Evolutionary conservation across 305 asterid species (phyloP).

Genomic region (Salvia sclarea): DNA sequence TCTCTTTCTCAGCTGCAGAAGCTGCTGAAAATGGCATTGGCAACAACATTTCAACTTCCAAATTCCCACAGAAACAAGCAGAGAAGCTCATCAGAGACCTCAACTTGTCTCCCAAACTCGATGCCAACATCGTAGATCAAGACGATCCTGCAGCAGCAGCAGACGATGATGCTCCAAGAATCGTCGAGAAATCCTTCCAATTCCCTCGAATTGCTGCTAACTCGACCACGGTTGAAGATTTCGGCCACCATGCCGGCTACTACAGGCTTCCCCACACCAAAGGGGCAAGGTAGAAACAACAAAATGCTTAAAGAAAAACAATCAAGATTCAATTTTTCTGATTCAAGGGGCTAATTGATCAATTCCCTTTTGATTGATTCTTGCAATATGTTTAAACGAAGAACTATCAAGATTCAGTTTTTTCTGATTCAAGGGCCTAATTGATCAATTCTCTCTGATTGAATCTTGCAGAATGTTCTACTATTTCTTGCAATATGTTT

Average conservation of each 20-base stretch:
- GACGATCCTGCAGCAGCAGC: slow-evolving; percentile 8
- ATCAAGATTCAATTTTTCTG: too few relatives aligned
- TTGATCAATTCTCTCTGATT: too few relatives aligned
- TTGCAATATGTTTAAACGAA: too few relatives aligned
- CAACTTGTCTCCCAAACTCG: slow-evolving; percentile 32
- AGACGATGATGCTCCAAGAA: background rate
- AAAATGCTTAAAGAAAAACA: too few relatives aligned
- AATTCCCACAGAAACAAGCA: slow-evolving; percentile 20
- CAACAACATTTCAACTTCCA: background rate
- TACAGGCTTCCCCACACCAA: slow-evolving; percentile 54
- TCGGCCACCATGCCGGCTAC: slow-evolving; percentile 81
- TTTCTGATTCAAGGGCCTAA: too few relatives aligned
- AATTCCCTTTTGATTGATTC: too few relatives aligned
- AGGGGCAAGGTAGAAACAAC: slow-evolving; percentile 70
- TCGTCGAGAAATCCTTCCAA: slow-evolving; percentile 30
- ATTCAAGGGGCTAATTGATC: too few relatives aligned
- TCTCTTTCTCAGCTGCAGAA: slow-evolving; percentile 12
- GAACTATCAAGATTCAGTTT: too few relatives aligned
- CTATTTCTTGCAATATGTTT: too few relatives aligned
- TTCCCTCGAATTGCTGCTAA: slow-evolving; percentile 31
- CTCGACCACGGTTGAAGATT: slow-evolving; percentile 38
- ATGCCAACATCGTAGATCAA: slow-evolving; percentile 33
- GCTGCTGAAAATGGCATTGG: slow-evolving; percentile 16
- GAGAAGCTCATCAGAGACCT: slow-evolving; percentile 33
- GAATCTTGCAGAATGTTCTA: too few relatives aligned